Evolutionary conservation across 2,329 filamentous ascomycete genomes (phyloP).

Genomic region (Cercospora beticola): DNA sequence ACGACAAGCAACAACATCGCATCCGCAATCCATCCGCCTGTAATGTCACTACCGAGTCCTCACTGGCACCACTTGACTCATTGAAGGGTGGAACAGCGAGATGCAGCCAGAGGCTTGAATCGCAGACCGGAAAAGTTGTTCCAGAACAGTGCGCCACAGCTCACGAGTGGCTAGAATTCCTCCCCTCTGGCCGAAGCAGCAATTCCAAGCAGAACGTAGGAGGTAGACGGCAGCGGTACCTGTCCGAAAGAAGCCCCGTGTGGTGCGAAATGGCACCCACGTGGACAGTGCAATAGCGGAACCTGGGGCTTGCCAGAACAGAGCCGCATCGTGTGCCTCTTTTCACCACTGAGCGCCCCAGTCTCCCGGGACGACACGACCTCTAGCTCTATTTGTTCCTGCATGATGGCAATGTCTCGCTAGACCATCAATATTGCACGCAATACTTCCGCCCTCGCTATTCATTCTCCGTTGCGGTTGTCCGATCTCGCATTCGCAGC

Average conservation of each 20-base stretch:
- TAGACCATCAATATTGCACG: background rate
- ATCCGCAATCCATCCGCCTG: background rate
- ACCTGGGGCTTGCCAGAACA: background rate
- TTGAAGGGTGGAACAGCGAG: background rate
- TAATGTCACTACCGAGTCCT: background rate
- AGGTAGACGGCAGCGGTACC: background rate
- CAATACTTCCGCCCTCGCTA: background rate
- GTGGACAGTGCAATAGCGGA: background rate
- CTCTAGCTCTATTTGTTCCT: background rate
- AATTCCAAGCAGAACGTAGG: background rate
- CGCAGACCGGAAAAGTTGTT: background rate
- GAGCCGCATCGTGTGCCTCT: background rate
- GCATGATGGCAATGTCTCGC: background rate
- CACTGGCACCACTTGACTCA: background rate
- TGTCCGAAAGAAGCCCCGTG: background rate
- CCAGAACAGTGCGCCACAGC: background rate
- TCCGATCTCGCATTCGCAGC: background rate
- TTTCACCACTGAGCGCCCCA: background rate
- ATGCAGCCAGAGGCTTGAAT: background rate
- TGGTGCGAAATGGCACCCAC: background rate
- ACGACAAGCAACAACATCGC: background rate
- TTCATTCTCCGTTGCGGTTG: background rate
- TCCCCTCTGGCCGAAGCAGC: conserved; percentile 2
- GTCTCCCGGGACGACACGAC: background rate
- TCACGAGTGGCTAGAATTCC: background rate